phyloP scores from a whole-genome alignment of 78 protist species.

The Goniomonas avonlea region DNA sequence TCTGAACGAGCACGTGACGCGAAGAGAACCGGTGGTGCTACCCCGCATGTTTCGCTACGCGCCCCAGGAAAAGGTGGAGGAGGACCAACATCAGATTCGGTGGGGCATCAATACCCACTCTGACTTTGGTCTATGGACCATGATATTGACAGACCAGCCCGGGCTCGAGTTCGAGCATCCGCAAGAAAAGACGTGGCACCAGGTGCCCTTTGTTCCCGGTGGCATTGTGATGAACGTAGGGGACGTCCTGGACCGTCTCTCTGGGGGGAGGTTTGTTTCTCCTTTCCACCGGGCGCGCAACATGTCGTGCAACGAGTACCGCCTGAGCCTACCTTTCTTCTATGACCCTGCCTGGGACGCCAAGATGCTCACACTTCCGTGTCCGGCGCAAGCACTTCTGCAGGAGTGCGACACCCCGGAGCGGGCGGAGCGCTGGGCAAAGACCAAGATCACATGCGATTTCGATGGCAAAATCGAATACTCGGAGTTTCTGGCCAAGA shows the following conservation, averaged over 20 bases:
- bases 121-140: slow-evolving; percentile 16
- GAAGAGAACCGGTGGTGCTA: neutral
- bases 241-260: neutral
- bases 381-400: too few species aligned
- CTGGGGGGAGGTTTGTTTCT: neutral
- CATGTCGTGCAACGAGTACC: neutral
- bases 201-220: neutral
- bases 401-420: neutral
- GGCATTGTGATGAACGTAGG: slow-evolving; percentile 1
- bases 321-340: neutral
- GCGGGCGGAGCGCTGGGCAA: neutral
- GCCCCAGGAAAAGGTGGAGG: neutral
- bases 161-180: slow-evolving; percentile 15
- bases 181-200: neutral
- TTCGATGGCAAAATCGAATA: neutral
- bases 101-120: neutral
- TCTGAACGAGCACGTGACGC: neutral
- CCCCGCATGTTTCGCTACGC: neutral
- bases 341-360: slow-evolving; percentile 12
- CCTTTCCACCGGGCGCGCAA: neutral
- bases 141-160: neutral
- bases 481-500: slow-evolving; percentile 8
- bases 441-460: slow-evolving; percentile 21
- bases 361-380: slow-evolving; percentile 1
- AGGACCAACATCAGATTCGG: neutral